Evolutionary conservation across 176 grass and related monocot species (phyloP).

Genomic region (Carex cristatella): DNA sequence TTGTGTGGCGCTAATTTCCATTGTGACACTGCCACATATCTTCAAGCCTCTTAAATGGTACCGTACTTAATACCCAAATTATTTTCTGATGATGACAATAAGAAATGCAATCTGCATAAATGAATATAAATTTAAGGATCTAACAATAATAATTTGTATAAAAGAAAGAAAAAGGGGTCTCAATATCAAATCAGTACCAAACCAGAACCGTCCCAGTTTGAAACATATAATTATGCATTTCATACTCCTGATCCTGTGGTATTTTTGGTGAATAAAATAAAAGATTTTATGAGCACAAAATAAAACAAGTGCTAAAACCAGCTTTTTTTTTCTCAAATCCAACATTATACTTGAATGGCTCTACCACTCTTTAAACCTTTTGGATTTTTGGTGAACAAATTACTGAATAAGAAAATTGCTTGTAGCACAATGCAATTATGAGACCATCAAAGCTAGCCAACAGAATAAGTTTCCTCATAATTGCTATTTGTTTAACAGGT

Average conservation of each 20-base stretch:
- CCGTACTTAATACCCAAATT: neutral
- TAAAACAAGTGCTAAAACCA: neutral
- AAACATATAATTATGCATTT: neutral
- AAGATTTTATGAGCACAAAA: neutral
- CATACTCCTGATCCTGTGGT: neutral
- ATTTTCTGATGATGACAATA: too few relatives aligned
- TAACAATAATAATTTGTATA: neutral
- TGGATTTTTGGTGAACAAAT: neutral
- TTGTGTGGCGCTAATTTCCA: slow-evolving; percentile 35
- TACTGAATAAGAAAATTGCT: neutral
- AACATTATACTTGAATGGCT: neutral
- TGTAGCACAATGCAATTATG: neutral
- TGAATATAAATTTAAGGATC: neutral
- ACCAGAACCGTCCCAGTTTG: neutral
- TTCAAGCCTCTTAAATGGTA: slow-evolving; percentile 61
- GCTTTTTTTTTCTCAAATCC: neutral
- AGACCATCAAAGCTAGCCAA: neutral
- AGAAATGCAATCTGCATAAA: neutral
- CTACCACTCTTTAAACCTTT: neutral
- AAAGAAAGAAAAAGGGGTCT: neutral
- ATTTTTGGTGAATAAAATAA: slow-evolving; percentile 1
- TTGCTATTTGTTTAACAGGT: slow-evolving; percentile 21
- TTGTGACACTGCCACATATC: slow-evolving; percentile 40
- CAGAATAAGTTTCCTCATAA: neutral
- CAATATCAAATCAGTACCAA: neutral